Percentiles rank a stretch among this genome's conserved stretches.
Evolutionary conservation across 192 early-diverging fungal genomes (phyloP).

Genomic region (Gorgonomyces haynaldii): DNA sequence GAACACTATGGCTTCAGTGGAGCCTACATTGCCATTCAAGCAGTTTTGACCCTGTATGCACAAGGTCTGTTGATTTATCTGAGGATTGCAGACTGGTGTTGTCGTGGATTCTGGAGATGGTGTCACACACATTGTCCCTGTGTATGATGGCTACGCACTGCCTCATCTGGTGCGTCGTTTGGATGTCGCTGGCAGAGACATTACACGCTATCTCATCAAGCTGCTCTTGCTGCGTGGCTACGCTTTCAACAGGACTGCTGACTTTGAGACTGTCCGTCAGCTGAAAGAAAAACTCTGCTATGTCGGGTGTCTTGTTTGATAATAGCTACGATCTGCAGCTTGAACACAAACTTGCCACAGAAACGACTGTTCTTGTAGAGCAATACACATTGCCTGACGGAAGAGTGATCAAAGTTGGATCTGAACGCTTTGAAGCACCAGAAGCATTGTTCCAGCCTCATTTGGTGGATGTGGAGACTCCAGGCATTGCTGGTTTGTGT

Average conservation of each 20-base stretch:
- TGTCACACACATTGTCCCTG: slow-evolving; percentile 98
- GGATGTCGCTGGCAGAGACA: slow-evolving; percentile 92
- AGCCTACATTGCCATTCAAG: slow-evolving; percentile 92
- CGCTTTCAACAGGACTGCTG: slow-evolving; percentile 93
- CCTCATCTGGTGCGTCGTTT: slow-evolving; percentile 80
- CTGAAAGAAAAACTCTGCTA: slow-evolving; percentile 98
- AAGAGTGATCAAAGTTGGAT: slow-evolving; percentile 94
- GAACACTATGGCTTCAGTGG: slow-evolving; percentile 91
- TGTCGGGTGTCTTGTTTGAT: slow-evolving; percentile 56
- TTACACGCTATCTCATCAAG: slow-evolving; percentile 95
- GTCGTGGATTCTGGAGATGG: slow-evolving; percentile 98
- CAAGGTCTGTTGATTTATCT: slow-evolving; percentile 53
- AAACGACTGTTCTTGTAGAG: slow-evolving; percentile 95
- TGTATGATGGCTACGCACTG: slow-evolving; percentile 90
- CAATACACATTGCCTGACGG: slow-evolving; percentile 96
- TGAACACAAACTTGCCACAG: slow-evolving; percentile 87
- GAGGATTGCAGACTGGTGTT: slow-evolving; percentile 84
- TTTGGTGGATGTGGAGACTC: slow-evolving; percentile 87
- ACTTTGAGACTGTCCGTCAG: slow-evolving; percentile 95
- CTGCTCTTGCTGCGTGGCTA: slow-evolving; percentile 86
- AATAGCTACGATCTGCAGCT: slow-evolving; percentile 84
- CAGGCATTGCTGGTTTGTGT: slow-evolving; percentile 73
- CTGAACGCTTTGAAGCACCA: slow-evolving; percentile 95
- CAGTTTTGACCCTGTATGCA: slow-evolving; percentile 94
- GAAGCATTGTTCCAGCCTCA: slow-evolving; percentile 98